Evolutionary conservation across 495 filamentous ascomycete genomes (phyloP), one percentile per base, ranked within the genome.

Genomic region (Lasiosphaeria ovina): DNA sequence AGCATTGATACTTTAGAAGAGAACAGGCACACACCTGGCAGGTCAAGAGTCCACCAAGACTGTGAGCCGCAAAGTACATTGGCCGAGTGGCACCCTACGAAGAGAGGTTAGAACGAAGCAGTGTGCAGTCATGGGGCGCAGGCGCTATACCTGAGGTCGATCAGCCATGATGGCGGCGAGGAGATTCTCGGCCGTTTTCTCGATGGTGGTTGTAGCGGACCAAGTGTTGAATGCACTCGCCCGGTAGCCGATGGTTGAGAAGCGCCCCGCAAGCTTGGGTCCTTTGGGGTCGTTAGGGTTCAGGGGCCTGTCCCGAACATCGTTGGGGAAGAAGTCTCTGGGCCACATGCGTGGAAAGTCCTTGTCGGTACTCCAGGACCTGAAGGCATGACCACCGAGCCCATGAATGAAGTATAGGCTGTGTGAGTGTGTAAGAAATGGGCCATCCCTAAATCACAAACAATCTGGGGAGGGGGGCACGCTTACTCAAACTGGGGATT

Each of bases 331-430:
- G 32, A 62, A 59, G 17, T 62, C 61, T 54, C 51, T 48, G 10
- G 61, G 61, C 61, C 61, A 62, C 61, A 62, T 62, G 5, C 44
- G 38, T 38, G 61, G 61, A 38, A 42, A 52, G 32, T 31, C 62
- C 40, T 51, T 56, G 36, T 57, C 62, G 3, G 58, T 61, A 45
- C 53, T 54, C 62, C 62, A 64, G 34, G 58, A 53, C 11, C 14
- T 57, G 48, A 61, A 61, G 16, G 62, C 62, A 61, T 64, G 62
- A 3, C 62, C 62, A 17, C 62, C 62, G 16, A 64, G 62, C 9
- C 62, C 62, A 53, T 64, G 62, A 24, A 64, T 53, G 14, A 64
- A 64, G 34, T 64, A 64, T 32, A 64, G 31, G 24, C 62, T 64
- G 38, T 33, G 12, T 6, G 34, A 9, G 14, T 8, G 10, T 38